These are phyloP conservation scores for Larix kaempferi DNA, from an alignment of 75 land plant genomes.

Conservation along the genomic window DNA sequence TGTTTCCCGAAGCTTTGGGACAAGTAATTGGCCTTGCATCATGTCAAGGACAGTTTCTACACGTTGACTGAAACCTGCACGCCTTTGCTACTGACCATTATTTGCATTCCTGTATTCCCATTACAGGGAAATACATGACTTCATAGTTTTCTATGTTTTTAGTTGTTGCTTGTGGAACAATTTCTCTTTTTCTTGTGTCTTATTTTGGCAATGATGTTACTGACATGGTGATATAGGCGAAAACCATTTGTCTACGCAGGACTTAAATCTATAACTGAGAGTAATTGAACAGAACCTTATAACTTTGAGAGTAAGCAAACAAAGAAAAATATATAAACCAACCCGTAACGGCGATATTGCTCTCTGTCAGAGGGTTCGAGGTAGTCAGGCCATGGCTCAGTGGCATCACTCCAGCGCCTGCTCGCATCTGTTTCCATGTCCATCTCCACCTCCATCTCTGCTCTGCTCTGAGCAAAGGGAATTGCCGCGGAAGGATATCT, in stretches of 20 bases:
- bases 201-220: no score
- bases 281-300: background rate
- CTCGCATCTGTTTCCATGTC: background rate
- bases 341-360: constrained; percentile 6
- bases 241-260: background rate
- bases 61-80: no score
- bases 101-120: no score
- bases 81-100: no score
- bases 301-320: background rate
- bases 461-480: background rate
- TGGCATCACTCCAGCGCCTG: background rate
- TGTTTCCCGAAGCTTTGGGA: no score
- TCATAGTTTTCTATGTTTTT: no score
- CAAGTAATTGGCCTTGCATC: no score
- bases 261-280: background rate
- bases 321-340: background rate
- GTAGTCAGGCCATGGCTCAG: background rate
- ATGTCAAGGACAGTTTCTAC: no score
- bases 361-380: constrained; percentile 3
- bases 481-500: no score
- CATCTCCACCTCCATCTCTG: background rate
- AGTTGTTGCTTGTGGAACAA: no score
- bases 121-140: no score
- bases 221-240: background rate
- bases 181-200: no score